Percentiles rank a stretch among this genome's conserved stretches.
These are phyloP conservation scores for Talaromyces proteolyticus DNA, from an alignment of 495 filamentous ascomycete species.

Conservation along the genomic window DNA sequence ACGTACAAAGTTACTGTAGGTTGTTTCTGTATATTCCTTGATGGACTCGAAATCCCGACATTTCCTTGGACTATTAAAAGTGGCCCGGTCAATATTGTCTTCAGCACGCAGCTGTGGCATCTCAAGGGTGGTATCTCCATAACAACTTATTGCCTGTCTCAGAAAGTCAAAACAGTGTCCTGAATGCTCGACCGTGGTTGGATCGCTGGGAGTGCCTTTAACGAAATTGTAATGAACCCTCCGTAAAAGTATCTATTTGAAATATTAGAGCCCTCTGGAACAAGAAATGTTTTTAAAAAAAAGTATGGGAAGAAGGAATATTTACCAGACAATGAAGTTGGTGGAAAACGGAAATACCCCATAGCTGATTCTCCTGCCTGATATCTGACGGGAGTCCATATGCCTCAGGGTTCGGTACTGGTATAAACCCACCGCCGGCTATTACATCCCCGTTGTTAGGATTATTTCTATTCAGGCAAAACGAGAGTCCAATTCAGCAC, in stretches of 20 bases:
- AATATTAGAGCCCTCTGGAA: neutral
- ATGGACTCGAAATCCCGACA: neutral
- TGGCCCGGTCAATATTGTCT: neutral
- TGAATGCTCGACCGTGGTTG: neutral
- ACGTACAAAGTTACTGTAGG: neutral
- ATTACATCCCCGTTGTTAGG: too few relatives aligned
- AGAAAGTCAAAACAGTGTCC: neutral
- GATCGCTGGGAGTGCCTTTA: neutral
- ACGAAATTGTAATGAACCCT: neutral
- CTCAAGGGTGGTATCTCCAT: neutral
- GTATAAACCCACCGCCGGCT: neutral
- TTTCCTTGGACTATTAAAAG: neutral
- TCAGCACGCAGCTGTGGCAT: neutral
- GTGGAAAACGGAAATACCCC: neutral
- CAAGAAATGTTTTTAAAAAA: too few relatives aligned
- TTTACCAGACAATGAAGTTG: neutral
- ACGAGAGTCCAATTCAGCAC: neutral
- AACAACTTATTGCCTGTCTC: neutral
- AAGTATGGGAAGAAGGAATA: neutral
- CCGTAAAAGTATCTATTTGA: neutral
- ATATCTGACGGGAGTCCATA: neutral
- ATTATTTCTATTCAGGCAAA: neutral
- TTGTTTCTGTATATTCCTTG: neutral
- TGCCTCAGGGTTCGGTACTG: neutral
- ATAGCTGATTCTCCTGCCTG: neutral